Evolutionary conservation across 1,139 yeast species (phyloP).

Genomic region (Hyphopichia fennica): DNA sequence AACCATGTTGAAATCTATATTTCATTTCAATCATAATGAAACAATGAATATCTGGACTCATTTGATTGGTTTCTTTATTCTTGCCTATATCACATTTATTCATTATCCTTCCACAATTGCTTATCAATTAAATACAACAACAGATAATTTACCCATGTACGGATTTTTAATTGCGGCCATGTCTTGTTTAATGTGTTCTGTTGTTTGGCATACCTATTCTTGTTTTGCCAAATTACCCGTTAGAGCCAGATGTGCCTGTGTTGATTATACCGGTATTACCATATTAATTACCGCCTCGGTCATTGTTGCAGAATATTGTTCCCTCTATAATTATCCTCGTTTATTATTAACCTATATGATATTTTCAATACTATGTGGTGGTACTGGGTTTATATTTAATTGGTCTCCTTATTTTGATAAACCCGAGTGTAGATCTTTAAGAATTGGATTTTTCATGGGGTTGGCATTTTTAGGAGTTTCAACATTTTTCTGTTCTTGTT

Average conservation of each 20-base stretch:
- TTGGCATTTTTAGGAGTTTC: slow-evolving; percentile 74
- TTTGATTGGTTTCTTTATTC: slow-evolving; percentile 60
- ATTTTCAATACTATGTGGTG: slow-evolving; percentile 66
- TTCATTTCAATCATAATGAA: slow-evolving; percentile 74
- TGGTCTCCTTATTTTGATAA: slow-evolving; percentile 91
- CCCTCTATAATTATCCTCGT: slow-evolving; percentile 63
- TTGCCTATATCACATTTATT: slow-evolving; percentile 55
- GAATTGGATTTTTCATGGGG: slow-evolving; percentile 82
- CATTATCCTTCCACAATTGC: slow-evolving; percentile 63
- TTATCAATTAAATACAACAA: slow-evolving; percentile 34
- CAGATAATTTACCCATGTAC: slow-evolving; percentile 58
- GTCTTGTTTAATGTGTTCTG: slow-evolving; percentile 74
- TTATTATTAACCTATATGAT: slow-evolving; percentile 51
- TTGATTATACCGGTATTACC: slow-evolving; percentile 94
- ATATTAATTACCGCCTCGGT: slow-evolving; percentile 88
- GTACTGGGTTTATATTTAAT: slow-evolving; percentile 72
- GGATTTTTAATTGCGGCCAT: slow-evolving; percentile 71
- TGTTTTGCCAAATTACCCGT: slow-evolving; percentile 66
- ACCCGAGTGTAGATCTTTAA: slow-evolving; percentile 76
- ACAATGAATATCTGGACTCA: slow-evolving; percentile 95
- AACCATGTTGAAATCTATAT: slow-evolving; percentile 58
- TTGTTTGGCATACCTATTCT: slow-evolving; percentile 90
- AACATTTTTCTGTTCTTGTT: slow-evolving; percentile 59
- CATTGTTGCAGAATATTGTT: slow-evolving; percentile 78
- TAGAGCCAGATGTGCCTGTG: slow-evolving; percentile 81